Percentiles rank a stretch among this genome's conserved stretches.
phyloP scores from a whole-genome alignment of 129 eudicot species.

The Tagetes erecta region DNA sequence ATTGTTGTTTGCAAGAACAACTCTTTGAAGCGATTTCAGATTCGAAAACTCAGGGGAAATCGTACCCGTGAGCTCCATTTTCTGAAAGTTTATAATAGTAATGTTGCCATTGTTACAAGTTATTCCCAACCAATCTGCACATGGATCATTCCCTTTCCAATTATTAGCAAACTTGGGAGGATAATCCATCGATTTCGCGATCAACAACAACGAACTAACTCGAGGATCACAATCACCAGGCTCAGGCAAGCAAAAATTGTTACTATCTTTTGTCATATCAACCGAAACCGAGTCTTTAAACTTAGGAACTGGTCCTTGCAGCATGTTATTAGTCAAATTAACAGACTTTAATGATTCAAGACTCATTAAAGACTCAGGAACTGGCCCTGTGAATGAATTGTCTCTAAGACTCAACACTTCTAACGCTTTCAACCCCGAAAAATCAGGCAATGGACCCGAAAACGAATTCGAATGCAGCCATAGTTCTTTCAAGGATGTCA shows the following conservation, averaged over 20 bases:
- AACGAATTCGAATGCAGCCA: slow-evolving; percentile 84
- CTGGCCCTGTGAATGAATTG: slow-evolving; percentile 71
- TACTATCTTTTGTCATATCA: slow-evolving; percentile 56
- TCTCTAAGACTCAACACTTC: slow-evolving; percentile 74
- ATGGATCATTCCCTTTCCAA: slow-evolving; percentile 93
- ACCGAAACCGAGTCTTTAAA: slow-evolving; percentile 55
- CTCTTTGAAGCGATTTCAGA: slow-evolving; percentile 74
- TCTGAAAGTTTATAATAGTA: slow-evolving; percentile 68
- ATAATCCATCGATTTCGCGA: slow-evolving; percentile 68
- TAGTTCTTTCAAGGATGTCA: slow-evolving; percentile 78
- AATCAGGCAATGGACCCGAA: slow-evolving; percentile 86
- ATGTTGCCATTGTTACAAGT: slow-evolving; percentile 72
- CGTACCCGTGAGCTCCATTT: slow-evolving; percentile 67
- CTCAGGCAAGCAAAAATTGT: slow-evolving; percentile 74
- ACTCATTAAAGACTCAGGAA: slow-evolving; percentile 60
- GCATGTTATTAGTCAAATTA: slow-evolving; percentile 79
- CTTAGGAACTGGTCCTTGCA: slow-evolving; percentile 89
- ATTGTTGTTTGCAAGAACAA: slow-evolving; percentile 77
- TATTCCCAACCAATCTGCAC: slow-evolving; percentile 86
- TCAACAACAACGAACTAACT: slow-evolving; percentile 55
- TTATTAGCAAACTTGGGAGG: slow-evolving; percentile 56
- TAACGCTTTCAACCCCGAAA: slow-evolving; percentile 68
- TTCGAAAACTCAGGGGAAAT: slow-evolving; percentile 68
- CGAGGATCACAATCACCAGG: slow-evolving; percentile 86
- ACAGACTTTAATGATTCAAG: slow-evolving; percentile 68